phyloP scores from a whole-genome alignment of 805 yeast species.

The Teunomyces stri region DNA sequence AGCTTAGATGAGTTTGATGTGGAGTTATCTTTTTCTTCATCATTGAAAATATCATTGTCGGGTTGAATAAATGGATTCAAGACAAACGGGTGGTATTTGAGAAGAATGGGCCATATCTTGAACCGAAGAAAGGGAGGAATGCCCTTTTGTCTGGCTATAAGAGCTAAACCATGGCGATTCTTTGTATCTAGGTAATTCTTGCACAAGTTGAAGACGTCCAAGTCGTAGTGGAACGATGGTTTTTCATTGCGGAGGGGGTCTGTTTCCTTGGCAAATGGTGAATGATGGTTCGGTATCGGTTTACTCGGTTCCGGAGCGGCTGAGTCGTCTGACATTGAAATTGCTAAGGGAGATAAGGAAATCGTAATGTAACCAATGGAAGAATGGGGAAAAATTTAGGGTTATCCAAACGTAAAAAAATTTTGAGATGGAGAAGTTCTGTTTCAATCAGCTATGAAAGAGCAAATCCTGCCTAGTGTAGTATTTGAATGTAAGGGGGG shows the following conservation, averaged over 20 bases:
- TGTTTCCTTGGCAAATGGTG: background rate
- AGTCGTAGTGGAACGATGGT: constrained; percentile 34
- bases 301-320: background rate
- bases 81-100: constrained; percentile 84
- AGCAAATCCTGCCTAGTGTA: background rate
- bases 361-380: background rate
- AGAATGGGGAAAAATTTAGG: background rate
- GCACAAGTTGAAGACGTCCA: constrained; percentile 52
- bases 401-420: background rate
- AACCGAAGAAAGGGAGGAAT: constrained; percentile 79
- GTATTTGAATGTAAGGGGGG: background rate
- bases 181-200: constrained; percentile 52
- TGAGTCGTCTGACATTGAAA: constrained; percentile 5
- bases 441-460: constrained; percentile 1
- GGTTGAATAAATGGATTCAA: constrained; percentile 69
- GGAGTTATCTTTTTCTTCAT: constrained; percentile 13
- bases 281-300: background rate
- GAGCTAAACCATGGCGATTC: constrained; percentile 74
- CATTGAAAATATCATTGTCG: constrained; percentile 38
- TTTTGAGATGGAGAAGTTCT: background rate
- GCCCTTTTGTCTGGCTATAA: constrained; percentile 78
- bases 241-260: constrained; percentile 8
- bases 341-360: background rate
- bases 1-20: constrained; percentile 2
- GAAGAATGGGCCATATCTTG: constrained; percentile 78